Base-by-base conservation (phyloP, 1,139 yeast genomes). In the Hansenula sp. region DNA sequence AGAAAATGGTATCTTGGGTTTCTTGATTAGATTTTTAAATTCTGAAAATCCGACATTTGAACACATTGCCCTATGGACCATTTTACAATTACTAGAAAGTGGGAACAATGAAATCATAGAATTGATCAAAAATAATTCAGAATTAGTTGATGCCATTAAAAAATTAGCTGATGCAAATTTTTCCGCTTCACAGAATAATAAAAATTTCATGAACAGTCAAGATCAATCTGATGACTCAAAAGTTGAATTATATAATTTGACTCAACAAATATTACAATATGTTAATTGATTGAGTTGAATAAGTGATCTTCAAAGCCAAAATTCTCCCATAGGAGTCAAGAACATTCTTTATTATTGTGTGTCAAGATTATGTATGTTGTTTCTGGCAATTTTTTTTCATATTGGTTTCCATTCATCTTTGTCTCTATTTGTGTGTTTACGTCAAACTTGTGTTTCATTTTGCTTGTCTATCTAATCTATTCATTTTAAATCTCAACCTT, bases 21-120 rank as follows among this genome's bases (percentile, higher is more conserved):
- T 93, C 61, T 74, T 93, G 53, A 74, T 82, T 35, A 73, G 93
- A 57, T 93, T 91, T 63, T 74, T 93, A 58, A 81, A 81, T 52
- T 81, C 91, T 58, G 86, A 85, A 37, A 93, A 91, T 63, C 87
- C 96, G n/a, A 93, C 98, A 0, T 94, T 93, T 66, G 98, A 93
- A 67, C 99, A 93, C 63, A 93, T 93, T 66, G 97, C 99, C 1
- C 78, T 91, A 49, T 93, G 99, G 99, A 91, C 97, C 42, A 86
- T 91, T 53, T 74, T 91, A 57, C 99, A 93, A 68, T 76, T 93
- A 52, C 75, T 94, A 52, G 99, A 93, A 67, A 83, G 95, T 45
- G 89, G 86, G 58, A 88, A 90, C 60, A 67, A 69, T 41, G 85
- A 85, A 47, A 79, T 93, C 44, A 78, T 79, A 49, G 70, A 76